Percentiles rank a stretch among this genome's conserved stretches.
phyloP scores from a whole-genome alignment of 1,284 basidiomycete species.

The Cryptococcus sp. region DNA sequence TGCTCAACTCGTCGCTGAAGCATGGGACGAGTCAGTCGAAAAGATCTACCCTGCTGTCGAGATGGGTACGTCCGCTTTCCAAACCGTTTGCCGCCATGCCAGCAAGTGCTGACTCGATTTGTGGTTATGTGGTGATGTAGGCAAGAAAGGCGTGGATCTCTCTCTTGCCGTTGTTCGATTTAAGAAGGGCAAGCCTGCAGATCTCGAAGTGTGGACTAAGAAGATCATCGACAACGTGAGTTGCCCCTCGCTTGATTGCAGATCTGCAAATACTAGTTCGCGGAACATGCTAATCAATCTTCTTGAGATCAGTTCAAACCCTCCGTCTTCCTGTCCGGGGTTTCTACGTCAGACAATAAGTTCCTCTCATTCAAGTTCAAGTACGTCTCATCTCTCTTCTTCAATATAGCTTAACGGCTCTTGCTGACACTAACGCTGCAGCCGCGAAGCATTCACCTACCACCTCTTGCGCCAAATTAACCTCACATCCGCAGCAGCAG shows the following conservation, averaged over 20 bases:
- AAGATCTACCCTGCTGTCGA: slow-evolving; percentile 82
- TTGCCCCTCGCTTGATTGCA: slow-evolving; percentile 19
- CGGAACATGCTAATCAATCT: slow-evolving; percentile 40
- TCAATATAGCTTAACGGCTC: not conserved
- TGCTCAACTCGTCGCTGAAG: slow-evolving; percentile 72
- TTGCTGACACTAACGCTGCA: slow-evolving; percentile 13
- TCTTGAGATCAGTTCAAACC: slow-evolving; percentile 54
- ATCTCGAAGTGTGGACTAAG: slow-evolving; percentile 68
- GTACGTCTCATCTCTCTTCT: slow-evolving; percentile 27
- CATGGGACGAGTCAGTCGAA: slow-evolving; percentile 67
- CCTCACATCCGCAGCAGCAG: slow-evolving; percentile 58
- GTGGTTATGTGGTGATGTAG: slow-evolving; percentile 37
- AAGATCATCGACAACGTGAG: slow-evolving; percentile 73
- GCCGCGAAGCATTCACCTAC: slow-evolving; percentile 65
- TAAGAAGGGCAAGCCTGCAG: slow-evolving; percentile 73
- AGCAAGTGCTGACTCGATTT: not conserved
- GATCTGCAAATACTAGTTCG: not conserved
- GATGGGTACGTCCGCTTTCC: slow-evolving; percentile 52
- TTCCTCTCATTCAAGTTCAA: slow-evolving; percentile 83
- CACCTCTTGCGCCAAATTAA: slow-evolving; percentile 81
- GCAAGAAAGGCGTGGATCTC: slow-evolving; percentile 90
- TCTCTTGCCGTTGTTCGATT: slow-evolving; percentile 90
- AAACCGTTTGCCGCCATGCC: too few relatives aligned
- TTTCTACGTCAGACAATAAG: slow-evolving; percentile 61
- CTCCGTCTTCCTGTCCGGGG: slow-evolving; percentile 54